Evolutionary conservation across 73 alveolate genomes (phyloP).

Genomic region (Urostyla sp.): DNA sequence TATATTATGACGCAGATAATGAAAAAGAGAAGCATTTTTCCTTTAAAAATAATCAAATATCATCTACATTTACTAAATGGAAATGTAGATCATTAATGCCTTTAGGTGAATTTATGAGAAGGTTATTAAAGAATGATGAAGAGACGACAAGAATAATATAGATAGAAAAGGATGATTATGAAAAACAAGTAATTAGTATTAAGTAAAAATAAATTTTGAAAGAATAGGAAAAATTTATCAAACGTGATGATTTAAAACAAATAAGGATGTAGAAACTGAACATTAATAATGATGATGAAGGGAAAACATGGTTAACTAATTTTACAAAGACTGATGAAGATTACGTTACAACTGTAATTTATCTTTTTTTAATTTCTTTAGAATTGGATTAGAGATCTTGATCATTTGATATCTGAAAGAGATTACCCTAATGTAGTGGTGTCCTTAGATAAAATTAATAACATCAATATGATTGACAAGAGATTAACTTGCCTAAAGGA

Average conservation of each 20-base stretch:
- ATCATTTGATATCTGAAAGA: not conserved
- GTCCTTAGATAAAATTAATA: not conserved
- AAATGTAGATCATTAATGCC: constrained; percentile 21
- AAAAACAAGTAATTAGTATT: not conserved
- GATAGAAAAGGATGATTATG: constrained; percentile 34
- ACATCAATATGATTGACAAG: not conserved
- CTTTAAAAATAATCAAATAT: not conserved
- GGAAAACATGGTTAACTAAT: constrained; percentile 3
- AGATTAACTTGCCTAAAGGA: constrained; percentile 6
- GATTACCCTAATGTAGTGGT: not conserved
- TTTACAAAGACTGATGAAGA: constrained; percentile 10
- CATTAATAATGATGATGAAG: not conserved
- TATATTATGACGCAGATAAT: constrained; percentile 53
- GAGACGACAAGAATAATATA: not conserved
- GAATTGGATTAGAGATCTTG: constrained; percentile 47
- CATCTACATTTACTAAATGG: constrained; percentile 34
- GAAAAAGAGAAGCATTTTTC: not conserved
- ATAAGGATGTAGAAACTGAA: not conserved
- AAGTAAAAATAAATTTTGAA: not conserved
- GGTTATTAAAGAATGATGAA: constrained; percentile 10
- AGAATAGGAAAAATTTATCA: not conserved
- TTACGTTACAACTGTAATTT: not conserved
- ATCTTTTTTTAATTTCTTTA: not conserved
- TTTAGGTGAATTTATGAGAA: constrained; percentile 17
- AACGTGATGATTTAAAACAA: not conserved